Percentiles rank a stretch among this genome's conserved stretches.
Conservation (phyloP, 768 basidiomycete species). For the Mycena latifolia region DNA sequence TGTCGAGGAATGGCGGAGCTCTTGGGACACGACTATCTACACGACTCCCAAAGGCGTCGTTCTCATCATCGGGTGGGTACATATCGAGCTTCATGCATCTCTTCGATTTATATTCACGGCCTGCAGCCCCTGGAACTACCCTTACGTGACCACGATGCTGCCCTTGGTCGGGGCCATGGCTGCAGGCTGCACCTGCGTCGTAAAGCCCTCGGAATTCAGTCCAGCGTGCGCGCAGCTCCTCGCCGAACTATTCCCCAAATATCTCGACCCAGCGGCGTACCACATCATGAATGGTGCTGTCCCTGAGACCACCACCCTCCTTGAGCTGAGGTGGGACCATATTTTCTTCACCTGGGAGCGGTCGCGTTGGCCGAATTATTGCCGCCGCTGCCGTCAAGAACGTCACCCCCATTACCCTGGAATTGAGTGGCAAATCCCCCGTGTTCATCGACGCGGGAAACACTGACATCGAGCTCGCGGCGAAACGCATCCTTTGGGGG, state of each 20-base stretch:
- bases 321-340: constrained; percentile 34
- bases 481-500: constrained; percentile 76
- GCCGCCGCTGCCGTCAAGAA: constrained; percentile 17
- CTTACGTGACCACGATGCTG: neutral
- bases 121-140: constrained; percentile 27
- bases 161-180: constrained; percentile 46
- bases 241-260: constrained; percentile 57
- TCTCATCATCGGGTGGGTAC: constrained; percentile 69
- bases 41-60: constrained; percentile 73
- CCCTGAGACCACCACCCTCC: constrained; percentile 43
- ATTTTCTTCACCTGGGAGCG: constrained; percentile 37
- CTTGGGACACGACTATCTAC: constrained; percentile 66
- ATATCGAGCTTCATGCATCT: neutral
- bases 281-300: constrained; percentile 58
- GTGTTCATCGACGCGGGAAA: constrained; percentile 59
- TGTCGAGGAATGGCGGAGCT: constrained; percentile 54
- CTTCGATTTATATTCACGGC: neutral
- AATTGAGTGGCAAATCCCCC: constrained; percentile 57
- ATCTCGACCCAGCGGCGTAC: constrained; percentile 59
- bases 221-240: constrained; percentile 53
- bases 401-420: constrained; percentile 45
- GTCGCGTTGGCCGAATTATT: constrained; percentile 45
- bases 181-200: constrained; percentile 60
- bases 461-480: constrained; percentile 62
- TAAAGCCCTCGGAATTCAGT: constrained; percentile 63